Evolutionary conservation across 768 basidiomycete genomes (phyloP).

Genomic region (Podaxis sp.): DNA sequence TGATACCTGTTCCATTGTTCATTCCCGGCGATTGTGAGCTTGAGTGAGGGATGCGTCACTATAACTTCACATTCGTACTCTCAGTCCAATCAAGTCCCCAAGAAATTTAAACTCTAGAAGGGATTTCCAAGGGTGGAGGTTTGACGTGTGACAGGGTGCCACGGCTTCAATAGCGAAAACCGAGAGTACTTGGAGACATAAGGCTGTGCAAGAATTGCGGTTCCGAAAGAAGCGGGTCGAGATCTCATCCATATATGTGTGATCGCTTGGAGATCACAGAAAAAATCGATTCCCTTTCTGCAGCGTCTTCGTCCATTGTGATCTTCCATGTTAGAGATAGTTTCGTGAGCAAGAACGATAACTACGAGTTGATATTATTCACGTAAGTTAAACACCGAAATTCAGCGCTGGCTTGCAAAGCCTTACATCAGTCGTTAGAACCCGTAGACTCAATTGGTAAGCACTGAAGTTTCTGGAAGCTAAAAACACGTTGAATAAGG

Average conservation of each 20-base stretch:
- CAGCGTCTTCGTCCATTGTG: neutral
- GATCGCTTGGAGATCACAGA: neutral
- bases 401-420: neutral
- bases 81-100: neutral
- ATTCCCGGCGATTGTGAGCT: neutral
- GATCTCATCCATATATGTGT: neutral
- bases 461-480: neutral
- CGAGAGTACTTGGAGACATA: slow-evolving; percentile 10
- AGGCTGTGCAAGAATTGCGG: slow-evolving; percentile 18
- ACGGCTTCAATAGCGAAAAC: slow-evolving; percentile 8
- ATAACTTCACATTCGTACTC: neutral
- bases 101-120: neutral
- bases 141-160: slow-evolving; percentile 9
- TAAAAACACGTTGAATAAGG: slow-evolving; percentile 2
- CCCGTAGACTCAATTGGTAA: neutral
- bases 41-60: neutral
- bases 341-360: neutral
- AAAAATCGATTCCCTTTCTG: neutral
- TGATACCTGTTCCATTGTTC: neutral
- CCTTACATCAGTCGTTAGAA: neutral
- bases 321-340: neutral
- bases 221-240: slow-evolving; percentile 26
- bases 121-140: neutral
- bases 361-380: neutral
- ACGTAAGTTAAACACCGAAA: slow-evolving; percentile 11